These are phyloP conservation scores for Diaporthe helianthi DNA, from an alignment of 2,329 filamentous ascomycete genomes.

Conservation along the genomic window DNA sequence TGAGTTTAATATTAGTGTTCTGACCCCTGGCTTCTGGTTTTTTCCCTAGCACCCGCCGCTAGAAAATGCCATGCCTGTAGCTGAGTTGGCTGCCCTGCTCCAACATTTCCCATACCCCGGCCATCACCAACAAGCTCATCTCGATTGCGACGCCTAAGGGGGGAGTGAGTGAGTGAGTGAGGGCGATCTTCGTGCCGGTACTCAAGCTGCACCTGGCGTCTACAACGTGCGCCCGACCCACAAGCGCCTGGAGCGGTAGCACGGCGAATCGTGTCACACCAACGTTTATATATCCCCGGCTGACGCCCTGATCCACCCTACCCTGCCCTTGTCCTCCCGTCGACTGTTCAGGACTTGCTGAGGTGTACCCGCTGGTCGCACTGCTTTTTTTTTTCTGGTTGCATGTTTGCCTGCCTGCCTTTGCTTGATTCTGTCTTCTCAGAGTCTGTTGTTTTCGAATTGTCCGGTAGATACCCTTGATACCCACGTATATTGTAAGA, in stretches of 20 bases:
- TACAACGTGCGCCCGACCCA: not conserved
- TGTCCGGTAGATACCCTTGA: slow-evolving; percentile 19
- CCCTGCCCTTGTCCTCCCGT: not conserved
- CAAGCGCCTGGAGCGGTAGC: slow-evolving; percentile 27
- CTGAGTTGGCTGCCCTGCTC: slow-evolving; percentile 12
- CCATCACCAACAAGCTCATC: not conserved
- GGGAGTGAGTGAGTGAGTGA: not conserved
- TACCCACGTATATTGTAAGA: not conserved
- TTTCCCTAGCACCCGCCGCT: not conserved
- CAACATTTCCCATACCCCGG: slow-evolving; percentile 11
- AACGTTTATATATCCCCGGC: slow-evolving; percentile 11
- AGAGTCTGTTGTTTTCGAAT: not conserved
- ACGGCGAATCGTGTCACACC: slow-evolving; percentile 26
- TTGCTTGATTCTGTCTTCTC: not conserved
- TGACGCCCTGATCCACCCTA: too few relatives aligned
- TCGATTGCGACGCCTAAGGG: not conserved
- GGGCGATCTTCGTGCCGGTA: not conserved
- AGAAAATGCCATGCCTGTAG: slow-evolving; percentile 7
- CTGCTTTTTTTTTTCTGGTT: slow-evolving; percentile 17
- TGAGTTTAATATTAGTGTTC: slow-evolving; percentile 10
- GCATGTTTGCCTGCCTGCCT: not conserved
- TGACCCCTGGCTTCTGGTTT: not conserved
- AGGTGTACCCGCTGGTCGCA: slow-evolving; percentile 21
- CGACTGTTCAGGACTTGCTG: not conserved
- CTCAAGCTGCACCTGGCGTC: not conserved